Evolutionary conservation across 345 rosid species (phyloP), one percentile per base, ranked within the genome.

Genomic region (Pseudoturritis turrita): DNA sequence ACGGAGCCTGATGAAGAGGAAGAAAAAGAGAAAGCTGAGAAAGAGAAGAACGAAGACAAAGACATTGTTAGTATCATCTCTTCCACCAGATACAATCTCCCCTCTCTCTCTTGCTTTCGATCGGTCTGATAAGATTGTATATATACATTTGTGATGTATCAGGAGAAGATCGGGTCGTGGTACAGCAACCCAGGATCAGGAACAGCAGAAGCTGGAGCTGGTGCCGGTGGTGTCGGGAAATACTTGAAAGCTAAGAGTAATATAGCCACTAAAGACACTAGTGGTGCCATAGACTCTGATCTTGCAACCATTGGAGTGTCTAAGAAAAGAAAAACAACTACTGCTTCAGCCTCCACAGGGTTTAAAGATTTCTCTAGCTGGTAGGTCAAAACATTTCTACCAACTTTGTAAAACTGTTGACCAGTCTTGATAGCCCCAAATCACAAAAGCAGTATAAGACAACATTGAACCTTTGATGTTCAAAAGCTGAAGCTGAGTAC

Each of bases 151-250:
- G 14, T 57, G 31, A 13, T 37, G 18, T 47, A 22, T 77, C 82
- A 90, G 98, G 96, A 87, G 14, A 90, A 86, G 75, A 54, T 90
- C 29, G 98, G 97, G 13, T 87, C 97, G 29, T 93, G 98, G 93
- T 93, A 84, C 80, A 93, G 97, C 79, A 88, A 93, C 79, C 97
- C 97, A 4, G 96, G 82, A 13, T 83, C 89, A 22, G 92, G 90
- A 70, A 26, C 88, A 29, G 55, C 83, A 41, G 89, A 83, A 69
- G 60, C 81, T 60, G 65, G 80, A 7, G 65, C 50, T 7, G 92
- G 84, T 60, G 67, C 64, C 4, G 85, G 92, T 25, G 90, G 90
- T 52, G 89, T 88, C 11, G 97, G 92, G 10, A 93, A 90, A 73
- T 87, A 89, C 85, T 80, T 87, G 74, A 87, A 87, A 81, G 65